phyloP scores from a whole-genome alignment of 768 basidiomycete genomes.

The Auricularia sp. region DNA sequence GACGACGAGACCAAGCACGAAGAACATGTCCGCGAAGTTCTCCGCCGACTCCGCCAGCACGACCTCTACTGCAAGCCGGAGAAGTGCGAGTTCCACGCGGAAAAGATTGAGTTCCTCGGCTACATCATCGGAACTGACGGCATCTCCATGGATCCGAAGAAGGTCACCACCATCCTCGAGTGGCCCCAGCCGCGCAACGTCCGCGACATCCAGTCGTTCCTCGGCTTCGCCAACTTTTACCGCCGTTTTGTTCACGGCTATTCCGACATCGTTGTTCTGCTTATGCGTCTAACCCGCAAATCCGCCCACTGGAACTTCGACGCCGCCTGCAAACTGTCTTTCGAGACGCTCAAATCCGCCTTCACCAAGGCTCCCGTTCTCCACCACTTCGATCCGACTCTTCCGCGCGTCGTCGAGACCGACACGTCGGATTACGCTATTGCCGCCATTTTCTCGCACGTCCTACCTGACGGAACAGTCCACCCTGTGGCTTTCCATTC shows the following conservation, averaged over 20 bases:
- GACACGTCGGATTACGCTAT: conserved; percentile 25
- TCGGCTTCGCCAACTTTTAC: conserved; percentile 27
- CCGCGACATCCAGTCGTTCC: conserved; percentile 24
- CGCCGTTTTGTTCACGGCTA: conserved; percentile 24
- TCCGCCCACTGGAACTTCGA: conserved; percentile 14
- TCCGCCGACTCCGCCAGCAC: conserved; percentile 23
- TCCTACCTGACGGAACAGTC: conserved; percentile 15
- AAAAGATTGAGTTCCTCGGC: conserved; percentile 34
- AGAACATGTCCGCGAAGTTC: conserved; percentile 23
- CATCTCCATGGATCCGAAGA: conserved; percentile 30
- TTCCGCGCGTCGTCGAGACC: conserved; percentile 12
- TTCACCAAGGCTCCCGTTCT: conserved; percentile 27
- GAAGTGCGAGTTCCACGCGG: conserved; percentile 31
- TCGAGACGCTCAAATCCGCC: conserved; percentile 19
- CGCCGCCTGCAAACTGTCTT: conserved; percentile 13
- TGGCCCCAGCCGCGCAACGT: conserved; percentile 29
- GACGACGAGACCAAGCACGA: conserved; percentile 23
- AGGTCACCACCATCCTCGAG: conserved; percentile 27
- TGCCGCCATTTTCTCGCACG: conserved; percentile 13
- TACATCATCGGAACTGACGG: conserved; percentile 25
- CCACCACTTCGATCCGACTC: background rate
- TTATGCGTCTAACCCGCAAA: conserved; percentile 22
- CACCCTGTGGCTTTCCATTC: conserved; percentile 33
- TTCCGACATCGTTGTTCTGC: conserved; percentile 24
- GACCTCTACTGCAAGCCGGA: conserved; percentile 26